A percentile compares a stretch with the other conserved stretches of the same genome.
These are phyloP conservation scores for Cladophialophora chaetospira DNA, from an alignment of 2,329 filamentous ascomycete species.

Conservation along the genomic window DNA sequence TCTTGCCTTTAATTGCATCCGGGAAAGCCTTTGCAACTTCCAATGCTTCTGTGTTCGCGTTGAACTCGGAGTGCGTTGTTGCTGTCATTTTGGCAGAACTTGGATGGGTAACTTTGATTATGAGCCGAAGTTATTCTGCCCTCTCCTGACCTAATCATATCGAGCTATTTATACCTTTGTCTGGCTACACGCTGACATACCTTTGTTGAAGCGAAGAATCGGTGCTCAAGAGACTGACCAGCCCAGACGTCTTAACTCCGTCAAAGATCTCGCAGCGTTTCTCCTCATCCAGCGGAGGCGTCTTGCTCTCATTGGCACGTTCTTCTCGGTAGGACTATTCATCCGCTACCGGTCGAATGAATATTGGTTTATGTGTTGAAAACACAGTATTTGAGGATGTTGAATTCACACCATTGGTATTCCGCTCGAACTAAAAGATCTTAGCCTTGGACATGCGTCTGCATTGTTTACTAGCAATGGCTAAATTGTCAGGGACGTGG, in stretches of 20 bases:
- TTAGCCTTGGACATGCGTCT: background rate
- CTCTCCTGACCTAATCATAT: background rate
- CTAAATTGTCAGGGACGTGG: too few species aligned
- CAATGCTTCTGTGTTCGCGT: conserved; percentile 16
- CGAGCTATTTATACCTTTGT: background rate
- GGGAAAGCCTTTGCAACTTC: conserved; percentile 32
- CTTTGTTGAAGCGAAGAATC: background rate
- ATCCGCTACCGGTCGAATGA: background rate
- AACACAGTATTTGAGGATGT: too few species aligned
- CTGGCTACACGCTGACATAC: background rate
- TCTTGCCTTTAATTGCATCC: conserved; percentile 33
- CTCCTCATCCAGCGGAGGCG: background rate
- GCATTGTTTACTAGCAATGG: background rate
- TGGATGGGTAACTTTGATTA: background rate
- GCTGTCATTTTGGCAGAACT: conserved; percentile 13
- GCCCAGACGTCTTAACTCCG: conserved; percentile 3
- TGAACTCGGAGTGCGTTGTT: conserved; percentile 15
- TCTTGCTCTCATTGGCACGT: background rate
- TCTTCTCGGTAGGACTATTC: background rate
- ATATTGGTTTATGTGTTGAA: background rate
- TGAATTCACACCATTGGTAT: too few species aligned
- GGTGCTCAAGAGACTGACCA: background rate
- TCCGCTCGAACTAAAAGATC: too few species aligned
- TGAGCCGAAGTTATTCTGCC: background rate
- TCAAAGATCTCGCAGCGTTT: background rate